Conservation (phyloP, 2,329 filamentous ascomycete genomes). For the Gremmenia infestans region DNA sequence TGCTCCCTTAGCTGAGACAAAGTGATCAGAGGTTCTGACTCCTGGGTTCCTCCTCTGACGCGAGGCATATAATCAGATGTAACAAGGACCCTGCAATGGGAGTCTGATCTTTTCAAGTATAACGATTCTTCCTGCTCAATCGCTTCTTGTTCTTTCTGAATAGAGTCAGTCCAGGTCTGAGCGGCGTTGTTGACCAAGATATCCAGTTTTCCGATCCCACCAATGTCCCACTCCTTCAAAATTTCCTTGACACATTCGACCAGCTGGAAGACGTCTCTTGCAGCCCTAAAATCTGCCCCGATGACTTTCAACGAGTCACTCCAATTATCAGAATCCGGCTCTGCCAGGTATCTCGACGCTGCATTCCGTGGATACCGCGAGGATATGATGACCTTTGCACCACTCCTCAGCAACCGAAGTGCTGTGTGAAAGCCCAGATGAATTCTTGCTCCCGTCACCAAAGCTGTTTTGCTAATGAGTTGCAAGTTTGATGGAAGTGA, state of each 20-base stretch:
- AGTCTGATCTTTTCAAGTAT: background rate
- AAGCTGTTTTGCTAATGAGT: conserved; percentile 8
- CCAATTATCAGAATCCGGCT: conserved; percentile 8
- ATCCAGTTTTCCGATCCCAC: conserved; percentile 7
- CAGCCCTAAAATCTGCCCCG: conserved; percentile 13
- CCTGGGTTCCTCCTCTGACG: conserved; percentile 8
- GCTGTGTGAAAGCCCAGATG: conserved; percentile 15
- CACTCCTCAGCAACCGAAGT: conserved; percentile 12
- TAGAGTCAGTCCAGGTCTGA: conserved; percentile 15
- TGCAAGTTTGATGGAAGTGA: conserved; percentile 13
- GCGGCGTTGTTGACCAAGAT: conserved; percentile 20
- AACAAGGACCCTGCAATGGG: background rate
- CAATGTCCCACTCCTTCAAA: conserved; percentile 1
- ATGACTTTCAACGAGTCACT: conserved; percentile 5
- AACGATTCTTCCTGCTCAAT: conserved; percentile 5
- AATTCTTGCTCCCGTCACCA: conserved; percentile 15
- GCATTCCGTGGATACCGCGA: conserved; percentile 16
- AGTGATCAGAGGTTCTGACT: background rate
- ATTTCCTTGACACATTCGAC: conserved; percentile 2
- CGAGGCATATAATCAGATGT: conserved; percentile 2
- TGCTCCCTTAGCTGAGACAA: no score
- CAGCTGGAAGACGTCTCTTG: conserved; percentile 9
- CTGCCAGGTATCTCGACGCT: conserved; percentile 7
- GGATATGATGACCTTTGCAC: conserved; percentile 14
- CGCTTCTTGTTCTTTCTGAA: conserved; percentile 8